Evolutionary conservation across 805 yeast species (phyloP), one percentile per base, ranked within the genome.

Genomic region (Alloascoidea hylecoeti): DNA sequence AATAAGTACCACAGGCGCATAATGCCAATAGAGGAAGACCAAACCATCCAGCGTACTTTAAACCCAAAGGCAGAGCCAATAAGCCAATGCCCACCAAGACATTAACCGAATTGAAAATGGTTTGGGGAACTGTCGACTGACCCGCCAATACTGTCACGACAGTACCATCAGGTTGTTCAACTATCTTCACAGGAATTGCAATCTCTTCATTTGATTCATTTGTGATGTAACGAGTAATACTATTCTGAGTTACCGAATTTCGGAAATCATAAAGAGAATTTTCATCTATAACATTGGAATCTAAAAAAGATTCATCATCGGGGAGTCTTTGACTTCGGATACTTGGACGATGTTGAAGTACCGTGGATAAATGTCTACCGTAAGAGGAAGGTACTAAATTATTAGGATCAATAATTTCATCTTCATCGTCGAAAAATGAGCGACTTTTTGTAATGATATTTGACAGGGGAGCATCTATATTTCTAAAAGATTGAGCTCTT

Each of bases 41-140:
- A 16, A 76, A 33, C 75, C 77, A 74, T 13, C 85, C 85, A 1
- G 81, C 71, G 46, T 72, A 66, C 27, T 67, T 64, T 48, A 78
- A 58, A 0, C 81, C 85, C 32, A 75, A 70, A 0, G 85, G 80
- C 28, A 78, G 57, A 4, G 83, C 78, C 40, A 78, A 60, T 40
- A 78, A 59, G 1, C 84, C 85, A 38, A 78, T 75, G 13, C 85
- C 85, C 38, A 78, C 72, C 37, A 78, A 61, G 5, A 73, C 73
- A 49, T 78, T 78, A 39, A 78, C 69, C 12, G 79, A 68, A 50
- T 77, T 77, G 59, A 78, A 74, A 14, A 75, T 58, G 0, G 85
- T 77, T 49, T 78, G 84, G 1, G 79, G 77, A 6, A 75, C 78
- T 0, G 84, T 78, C 3, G 94, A 81, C 53, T 80, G 85, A 33